These are phyloP conservation scores for Sporormia fimetaria DNA, from an alignment of 495 filamentous ascomycete genomes.

Conservation along the genomic window DNA sequence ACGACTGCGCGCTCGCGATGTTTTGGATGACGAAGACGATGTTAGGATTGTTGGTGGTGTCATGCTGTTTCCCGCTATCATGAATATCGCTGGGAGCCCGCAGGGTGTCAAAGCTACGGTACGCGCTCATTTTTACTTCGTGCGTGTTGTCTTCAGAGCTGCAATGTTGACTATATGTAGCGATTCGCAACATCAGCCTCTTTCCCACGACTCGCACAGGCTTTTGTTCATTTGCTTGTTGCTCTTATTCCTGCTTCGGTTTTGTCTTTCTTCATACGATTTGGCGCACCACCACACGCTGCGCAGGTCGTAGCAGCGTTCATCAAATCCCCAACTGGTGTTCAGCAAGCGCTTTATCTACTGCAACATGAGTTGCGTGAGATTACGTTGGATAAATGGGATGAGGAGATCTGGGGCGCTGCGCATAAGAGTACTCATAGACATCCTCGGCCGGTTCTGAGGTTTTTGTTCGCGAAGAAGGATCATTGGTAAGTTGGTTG, in stretches of 20 bases:
- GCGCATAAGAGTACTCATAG: slow-evolving; percentile 16
- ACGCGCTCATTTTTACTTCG: slow-evolving; percentile 7
- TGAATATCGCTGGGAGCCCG: slow-evolving; percentile 26
- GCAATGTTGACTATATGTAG: too few relatives aligned
- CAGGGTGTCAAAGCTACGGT: slow-evolving; percentile 24
- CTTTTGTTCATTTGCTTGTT: slow-evolving; percentile 5
- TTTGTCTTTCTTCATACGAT: slow-evolving; percentile 1
- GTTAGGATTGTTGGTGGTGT: slow-evolving; percentile 25
- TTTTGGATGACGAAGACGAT: background rate
- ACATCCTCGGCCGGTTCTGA: slow-evolving; percentile 42
- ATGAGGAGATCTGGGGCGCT: slow-evolving; percentile 67
- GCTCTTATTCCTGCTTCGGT: slow-evolving; percentile 6
- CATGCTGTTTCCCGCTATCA: slow-evolving; percentile 30
- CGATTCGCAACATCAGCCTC: too few relatives aligned
- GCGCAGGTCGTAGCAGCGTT: slow-evolving; percentile 9
- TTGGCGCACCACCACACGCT: slow-evolving; percentile 5
- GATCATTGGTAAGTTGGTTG: slow-evolving; percentile 49
- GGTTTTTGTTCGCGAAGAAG: slow-evolving; percentile 65
- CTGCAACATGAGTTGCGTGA: slow-evolving; percentile 62
- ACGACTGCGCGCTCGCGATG: slow-evolving; percentile 1
- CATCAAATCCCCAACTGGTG: slow-evolving; percentile 4
- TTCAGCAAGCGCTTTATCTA: slow-evolving; percentile 33
- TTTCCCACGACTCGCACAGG: too few relatives aligned
- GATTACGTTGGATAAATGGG: slow-evolving; percentile 71
- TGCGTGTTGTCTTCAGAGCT: background rate